A percentile compares a stretch with the other conserved stretches of the same genome.
Evolutionary conservation across 768 basidiomycete species (phyloP).

Genomic region (Lentinula raphanica): DNA sequence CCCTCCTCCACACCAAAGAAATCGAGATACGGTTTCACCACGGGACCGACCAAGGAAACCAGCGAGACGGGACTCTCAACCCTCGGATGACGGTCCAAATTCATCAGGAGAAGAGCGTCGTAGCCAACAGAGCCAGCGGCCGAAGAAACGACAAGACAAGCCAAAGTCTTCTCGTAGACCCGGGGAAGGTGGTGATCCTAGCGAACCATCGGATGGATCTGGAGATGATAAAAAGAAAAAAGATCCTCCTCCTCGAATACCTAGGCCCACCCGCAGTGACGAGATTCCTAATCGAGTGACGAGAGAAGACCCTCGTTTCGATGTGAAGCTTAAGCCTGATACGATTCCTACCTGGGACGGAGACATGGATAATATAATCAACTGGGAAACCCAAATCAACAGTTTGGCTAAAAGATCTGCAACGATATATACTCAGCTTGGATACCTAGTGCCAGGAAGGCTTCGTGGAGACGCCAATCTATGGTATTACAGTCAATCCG

Average conservation of each 20-base stretch:
- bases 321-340: slow-evolving; percentile 7
- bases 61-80: too few relatives aligned
- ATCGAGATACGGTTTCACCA: too few relatives aligned
- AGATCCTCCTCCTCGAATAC: not conserved
- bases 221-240: not conserved
- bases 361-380: not conserved
- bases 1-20: too few relatives aligned
- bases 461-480: not conserved
- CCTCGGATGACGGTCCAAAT: too few relatives aligned
- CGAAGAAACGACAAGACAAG: too few relatives aligned
- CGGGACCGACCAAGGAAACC: too few relatives aligned
- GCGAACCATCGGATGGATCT: too few relatives aligned
- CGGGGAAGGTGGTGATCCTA: too few relatives aligned
- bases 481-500: slow-evolving; percentile 2
- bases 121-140: too few relatives aligned
- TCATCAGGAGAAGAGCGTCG: too few relatives aligned
- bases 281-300: not conserved
- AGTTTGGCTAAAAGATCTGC: not conserved
- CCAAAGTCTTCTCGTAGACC: too few relatives aligned
- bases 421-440: not conserved
- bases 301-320: not conserved
- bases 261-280: not conserved
- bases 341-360: not conserved
- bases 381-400: slow-evolving; percentile 7
- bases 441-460: not conserved